Conservation (phyloP, 495 filamentous ascomycete species). For the Cercophora newfieldiana region DNA sequence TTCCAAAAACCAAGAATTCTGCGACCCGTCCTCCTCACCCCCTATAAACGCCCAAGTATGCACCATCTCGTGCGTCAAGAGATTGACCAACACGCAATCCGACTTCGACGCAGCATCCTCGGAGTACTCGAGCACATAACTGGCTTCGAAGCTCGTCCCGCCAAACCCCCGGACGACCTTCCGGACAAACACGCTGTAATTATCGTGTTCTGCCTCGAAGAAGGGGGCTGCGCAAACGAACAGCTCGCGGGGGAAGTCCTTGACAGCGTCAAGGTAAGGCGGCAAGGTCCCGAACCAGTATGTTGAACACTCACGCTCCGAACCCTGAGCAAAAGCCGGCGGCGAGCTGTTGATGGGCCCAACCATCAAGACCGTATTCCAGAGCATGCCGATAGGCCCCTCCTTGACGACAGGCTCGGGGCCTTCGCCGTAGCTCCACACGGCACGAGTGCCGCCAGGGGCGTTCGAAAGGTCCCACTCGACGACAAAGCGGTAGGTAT, state of each 20-base stretch:
- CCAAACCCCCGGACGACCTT: background rate
- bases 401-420: background rate
- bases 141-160: background rate
- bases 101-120: background rate
- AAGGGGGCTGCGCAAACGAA: background rate
- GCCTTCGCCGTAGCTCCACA: background rate
- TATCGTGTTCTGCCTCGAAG: background rate
- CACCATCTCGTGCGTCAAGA: background rate
- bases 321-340: background rate
- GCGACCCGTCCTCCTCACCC: background rate
- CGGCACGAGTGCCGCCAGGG: background rate
- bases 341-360: background rate
- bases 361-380: background rate
- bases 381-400: background rate
- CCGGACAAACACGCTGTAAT: background rate
- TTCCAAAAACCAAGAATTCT: background rate
- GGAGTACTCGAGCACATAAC: background rate
- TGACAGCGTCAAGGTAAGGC: background rate
- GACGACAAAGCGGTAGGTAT: background rate
- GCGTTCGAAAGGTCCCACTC: background rate
- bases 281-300: background rate
- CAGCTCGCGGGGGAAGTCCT: background rate
- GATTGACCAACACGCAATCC: background rate
- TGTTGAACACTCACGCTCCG: background rate
- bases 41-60: background rate